phyloP scores from a whole-genome alignment of 805 yeast genomes.

The Yamadazyma paraphyllophila region DNA sequence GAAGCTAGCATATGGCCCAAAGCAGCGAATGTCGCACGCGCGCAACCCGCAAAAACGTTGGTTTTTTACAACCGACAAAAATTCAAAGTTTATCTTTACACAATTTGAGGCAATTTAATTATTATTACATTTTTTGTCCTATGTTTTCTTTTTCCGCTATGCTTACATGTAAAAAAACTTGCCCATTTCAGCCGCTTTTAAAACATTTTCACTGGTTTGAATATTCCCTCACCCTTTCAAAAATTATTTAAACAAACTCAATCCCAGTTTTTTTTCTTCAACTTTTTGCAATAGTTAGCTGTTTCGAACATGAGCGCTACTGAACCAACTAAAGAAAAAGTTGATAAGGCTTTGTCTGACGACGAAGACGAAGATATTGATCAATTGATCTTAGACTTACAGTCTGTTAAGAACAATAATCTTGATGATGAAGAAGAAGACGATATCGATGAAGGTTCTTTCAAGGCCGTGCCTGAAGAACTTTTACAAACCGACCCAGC shows the following conservation, averaged over 20 bases:
- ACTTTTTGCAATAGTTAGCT: constrained; percentile 9
- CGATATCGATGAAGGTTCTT: constrained; percentile 33
- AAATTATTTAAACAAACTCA: constrained; percentile 6
- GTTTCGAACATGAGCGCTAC: constrained; percentile 31
- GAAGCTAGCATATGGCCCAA: not conserved
- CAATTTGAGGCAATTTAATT: constrained; percentile 6
- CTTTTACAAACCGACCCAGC: constrained; percentile 78
- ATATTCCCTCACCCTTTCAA: not conserved
- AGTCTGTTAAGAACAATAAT: constrained; percentile 56
- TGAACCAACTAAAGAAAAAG: constrained; percentile 58
- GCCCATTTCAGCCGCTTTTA: constrained; percentile 18
- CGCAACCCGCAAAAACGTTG: constrained; percentile 7
- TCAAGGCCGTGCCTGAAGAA: constrained; percentile 82
- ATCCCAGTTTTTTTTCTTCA: constrained; percentile 7
- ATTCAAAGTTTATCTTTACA: constrained; percentile 2
- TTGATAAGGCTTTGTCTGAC: constrained; percentile 49
- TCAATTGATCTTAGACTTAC: constrained; percentile 74
- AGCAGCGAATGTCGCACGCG: constrained; percentile 1
- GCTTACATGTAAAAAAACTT: constrained; percentile 7
- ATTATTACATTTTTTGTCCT: not conserved
- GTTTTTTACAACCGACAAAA: constrained; percentile 1
- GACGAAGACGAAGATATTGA: constrained; percentile 56
- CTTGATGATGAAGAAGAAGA: constrained; percentile 57
- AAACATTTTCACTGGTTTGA: constrained; percentile 4
- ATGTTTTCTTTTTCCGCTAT: constrained; percentile 4